Percentiles rank a stretch among this genome's conserved stretches.
Conservation (phyloP, 1,139 yeast genomes). For the Yamadazyma epiphylla region DNA sequence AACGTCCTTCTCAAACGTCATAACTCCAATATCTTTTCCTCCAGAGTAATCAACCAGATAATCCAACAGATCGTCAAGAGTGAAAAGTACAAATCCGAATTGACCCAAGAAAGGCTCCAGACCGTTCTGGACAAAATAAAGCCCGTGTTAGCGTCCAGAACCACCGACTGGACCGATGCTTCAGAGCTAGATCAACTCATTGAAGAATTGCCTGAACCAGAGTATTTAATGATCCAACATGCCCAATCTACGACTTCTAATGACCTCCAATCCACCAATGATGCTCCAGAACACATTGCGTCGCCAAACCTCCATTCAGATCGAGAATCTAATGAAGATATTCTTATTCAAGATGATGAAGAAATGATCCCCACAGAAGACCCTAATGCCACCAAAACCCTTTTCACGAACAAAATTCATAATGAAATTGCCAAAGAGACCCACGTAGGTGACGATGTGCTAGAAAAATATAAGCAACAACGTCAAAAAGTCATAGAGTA, state of each 20-base stretch:
- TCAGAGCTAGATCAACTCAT: constrained; percentile 20
- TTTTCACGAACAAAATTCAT: constrained; percentile 6
- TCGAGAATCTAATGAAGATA: constrained; percentile 5
- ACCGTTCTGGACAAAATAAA: constrained; percentile 19
- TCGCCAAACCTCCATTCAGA: constrained; percentile 6
- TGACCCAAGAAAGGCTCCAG: constrained; percentile 24
- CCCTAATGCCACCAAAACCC: background rate
- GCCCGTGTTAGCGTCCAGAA: constrained; percentile 30
- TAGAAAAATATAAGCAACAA: constrained; percentile 23
- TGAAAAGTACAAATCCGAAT: constrained; percentile 26
- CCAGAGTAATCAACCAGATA: constrained; percentile 33
- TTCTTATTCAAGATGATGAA: constrained; percentile 15
- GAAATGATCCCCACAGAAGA: constrained; percentile 5
- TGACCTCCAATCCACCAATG: no score
- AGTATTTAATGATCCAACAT: constrained; percentile 19
- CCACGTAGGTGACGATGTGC: constrained; percentile 8
- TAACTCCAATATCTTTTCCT: constrained; percentile 23
- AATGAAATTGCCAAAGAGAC: constrained; percentile 8
- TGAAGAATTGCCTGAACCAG: constrained; percentile 31
- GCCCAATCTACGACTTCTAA: background rate
- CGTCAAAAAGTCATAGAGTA: constrained; percentile 17
- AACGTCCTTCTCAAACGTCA: constrained; percentile 27
- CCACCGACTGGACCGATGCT: constrained; percentile 7
- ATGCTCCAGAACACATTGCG: constrained; percentile 5
- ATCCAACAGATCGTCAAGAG: constrained; percentile 33